These are phyloP conservation scores for Hirsutella minnesotensis DNA, from an alignment of 2,329 filamentous ascomycete genomes.

Conservation along the genomic window DNA sequence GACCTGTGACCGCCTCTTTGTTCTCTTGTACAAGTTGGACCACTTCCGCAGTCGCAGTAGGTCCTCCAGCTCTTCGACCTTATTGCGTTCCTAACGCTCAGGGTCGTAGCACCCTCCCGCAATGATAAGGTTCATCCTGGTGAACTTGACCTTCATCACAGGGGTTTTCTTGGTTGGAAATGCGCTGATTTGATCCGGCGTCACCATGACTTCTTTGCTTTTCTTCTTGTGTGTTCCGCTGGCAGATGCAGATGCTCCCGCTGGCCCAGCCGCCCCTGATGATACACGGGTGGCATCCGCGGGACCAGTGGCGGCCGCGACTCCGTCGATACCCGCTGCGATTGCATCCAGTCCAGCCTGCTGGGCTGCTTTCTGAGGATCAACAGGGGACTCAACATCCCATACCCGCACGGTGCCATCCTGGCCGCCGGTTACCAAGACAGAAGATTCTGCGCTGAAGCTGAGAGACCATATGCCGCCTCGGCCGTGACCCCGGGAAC, in stretches of 20 bases:
- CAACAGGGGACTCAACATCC: slow-evolving; percentile 69
- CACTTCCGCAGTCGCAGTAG: not conserved
- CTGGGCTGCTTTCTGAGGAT: slow-evolving; percentile 46
- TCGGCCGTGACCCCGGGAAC: slow-evolving; percentile 85
- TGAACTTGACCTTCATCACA: slow-evolving; percentile 87
- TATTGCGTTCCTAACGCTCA: slow-evolving; percentile 23
- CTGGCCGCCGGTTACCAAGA: slow-evolving; percentile 80
- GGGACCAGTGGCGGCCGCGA: slow-evolving; percentile 14
- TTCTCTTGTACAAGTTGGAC: not conserved
- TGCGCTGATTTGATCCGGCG: slow-evolving; percentile 84
- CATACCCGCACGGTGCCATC: slow-evolving; percentile 90
- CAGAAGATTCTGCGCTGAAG: slow-evolving; percentile 85
- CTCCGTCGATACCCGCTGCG: slow-evolving; percentile 25
- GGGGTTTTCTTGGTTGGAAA: slow-evolving; percentile 96
- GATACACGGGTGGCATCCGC: slow-evolving; percentile 6
- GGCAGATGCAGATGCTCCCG: slow-evolving; percentile 14
- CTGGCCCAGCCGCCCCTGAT: slow-evolving; percentile 13
- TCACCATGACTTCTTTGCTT: slow-evolving; percentile 80
- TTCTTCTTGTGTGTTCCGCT: slow-evolving; percentile 52
- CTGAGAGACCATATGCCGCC: slow-evolving; percentile 88
- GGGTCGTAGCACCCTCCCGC: slow-evolving; percentile 64
- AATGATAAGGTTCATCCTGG: slow-evolving; percentile 86
- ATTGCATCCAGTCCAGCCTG: slow-evolving; percentile 31
- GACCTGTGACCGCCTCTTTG: not conserved
- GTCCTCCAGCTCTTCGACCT: not conserved